phyloP scores from a whole-genome alignment of 805 yeast genomes.

The Saturnispora hagleri region DNA sequence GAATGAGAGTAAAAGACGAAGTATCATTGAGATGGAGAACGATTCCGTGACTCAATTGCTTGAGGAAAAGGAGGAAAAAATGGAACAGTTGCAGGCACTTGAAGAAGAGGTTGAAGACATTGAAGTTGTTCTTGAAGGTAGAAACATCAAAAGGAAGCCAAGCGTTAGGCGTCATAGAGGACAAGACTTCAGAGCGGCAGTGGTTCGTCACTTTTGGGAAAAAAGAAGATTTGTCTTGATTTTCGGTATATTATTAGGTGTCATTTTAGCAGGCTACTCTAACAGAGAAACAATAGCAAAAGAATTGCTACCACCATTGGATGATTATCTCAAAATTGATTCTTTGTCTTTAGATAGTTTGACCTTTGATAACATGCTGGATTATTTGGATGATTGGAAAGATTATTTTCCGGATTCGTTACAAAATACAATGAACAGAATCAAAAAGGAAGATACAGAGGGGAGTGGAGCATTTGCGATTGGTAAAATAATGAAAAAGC shows the following conservation, averaged over 20 bases:
- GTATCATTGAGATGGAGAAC: neutral
- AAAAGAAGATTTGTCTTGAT: constrained; percentile 21
- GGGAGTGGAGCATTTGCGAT: constrained; percentile 83
- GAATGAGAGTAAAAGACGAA: neutral
- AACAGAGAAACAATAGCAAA: constrained; percentile 31
- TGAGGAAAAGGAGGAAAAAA: constrained; percentile 1
- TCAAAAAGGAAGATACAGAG: constrained; percentile 37
- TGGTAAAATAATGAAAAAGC: constrained; percentile 53
- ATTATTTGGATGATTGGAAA: constrained; percentile 62
- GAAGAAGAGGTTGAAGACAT: constrained; percentile 7
- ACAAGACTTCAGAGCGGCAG: neutral
- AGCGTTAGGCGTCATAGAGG: neutral
- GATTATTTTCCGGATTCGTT: constrained; percentile 62
- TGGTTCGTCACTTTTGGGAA: constrained; percentile 14
- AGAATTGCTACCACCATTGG: constrained; percentile 40
- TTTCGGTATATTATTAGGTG: constrained; percentile 67
- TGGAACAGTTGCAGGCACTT: constrained; percentile 4
- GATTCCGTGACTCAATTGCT: constrained; percentile 3
- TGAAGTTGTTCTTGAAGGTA: constrained; percentile 4
- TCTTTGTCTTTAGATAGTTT: constrained; percentile 47
- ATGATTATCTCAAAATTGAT: constrained; percentile 45
- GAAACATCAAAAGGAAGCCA: neutral
- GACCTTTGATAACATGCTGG: constrained; percentile 45
- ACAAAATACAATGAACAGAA: constrained; percentile 48
- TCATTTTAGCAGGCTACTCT: constrained; percentile 55